phyloP scores from a whole-genome alignment of 208 protist genomes.

The Borovskyia barvae region DNA sequence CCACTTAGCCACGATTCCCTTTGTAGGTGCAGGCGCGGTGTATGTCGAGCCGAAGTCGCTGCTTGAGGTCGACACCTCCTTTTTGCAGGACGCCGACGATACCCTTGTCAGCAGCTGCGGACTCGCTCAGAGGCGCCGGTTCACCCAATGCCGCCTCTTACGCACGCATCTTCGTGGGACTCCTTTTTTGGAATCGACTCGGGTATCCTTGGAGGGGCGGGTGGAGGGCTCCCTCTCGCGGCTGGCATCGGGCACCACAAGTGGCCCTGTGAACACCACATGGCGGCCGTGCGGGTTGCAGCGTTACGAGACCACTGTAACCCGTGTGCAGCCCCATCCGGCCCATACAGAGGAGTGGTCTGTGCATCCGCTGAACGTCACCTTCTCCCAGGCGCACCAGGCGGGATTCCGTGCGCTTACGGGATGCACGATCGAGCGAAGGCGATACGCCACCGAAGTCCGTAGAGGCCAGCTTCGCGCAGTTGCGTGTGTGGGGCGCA shows the following conservation, averaged over 20 bases:
- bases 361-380: constrained; percentile 10
- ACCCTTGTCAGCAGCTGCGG: constrained; percentile 33
- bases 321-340: background rate
- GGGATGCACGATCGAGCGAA: too few species aligned
- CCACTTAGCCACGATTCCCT: constrained; percentile 1
- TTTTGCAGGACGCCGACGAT: constrained; percentile 26
- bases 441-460: too few species aligned
- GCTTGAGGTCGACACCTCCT: constrained; percentile 29
- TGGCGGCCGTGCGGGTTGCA: constrained; percentile 20
- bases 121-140: constrained; percentile 31
- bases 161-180: constrained; percentile 2
- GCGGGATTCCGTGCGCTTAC: too few species aligned
- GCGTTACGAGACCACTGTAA: constrained; percentile 12
- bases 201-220: constrained; percentile 5
- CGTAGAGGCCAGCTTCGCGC: too few species aligned
- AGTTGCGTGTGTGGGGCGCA: too few species aligned
- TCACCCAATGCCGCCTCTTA: constrained; percentile 26
- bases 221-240: constrained; percentile 15
- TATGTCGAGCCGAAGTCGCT: constrained; percentile 17
- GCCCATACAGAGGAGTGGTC: constrained; percentile 1
- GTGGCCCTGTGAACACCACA: background rate
- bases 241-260: background rate
- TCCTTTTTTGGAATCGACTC: constrained; percentile 7
- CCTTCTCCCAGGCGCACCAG: too few species aligned
- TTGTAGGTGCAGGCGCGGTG: background rate